phyloP scores from a whole-genome alignment of 2,329 filamentous ascomycete genomes.

The Xylaria polymorpha region DNA sequence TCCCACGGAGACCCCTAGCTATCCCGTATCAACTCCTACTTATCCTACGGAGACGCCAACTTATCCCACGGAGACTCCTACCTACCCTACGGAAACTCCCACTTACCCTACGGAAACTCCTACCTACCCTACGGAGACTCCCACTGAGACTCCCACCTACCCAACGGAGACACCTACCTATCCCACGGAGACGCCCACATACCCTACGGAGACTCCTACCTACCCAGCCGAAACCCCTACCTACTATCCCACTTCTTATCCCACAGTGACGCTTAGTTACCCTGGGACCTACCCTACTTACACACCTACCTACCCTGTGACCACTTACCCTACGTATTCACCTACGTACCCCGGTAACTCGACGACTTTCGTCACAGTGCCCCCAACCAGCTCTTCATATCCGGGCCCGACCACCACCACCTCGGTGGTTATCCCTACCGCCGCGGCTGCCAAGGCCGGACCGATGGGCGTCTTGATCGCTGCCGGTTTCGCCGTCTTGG shows the following conservation, averaged over 20 bases:
- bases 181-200: slow-evolving; percentile 19
- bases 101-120: slow-evolving; percentile 11
- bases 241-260: slow-evolving; percentile 16
- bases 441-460: slow-evolving; percentile 30
- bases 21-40: slow-evolving; percentile 18
- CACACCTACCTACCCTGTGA: not conserved
- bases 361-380: slow-evolving; percentile 25
- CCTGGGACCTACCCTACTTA: slow-evolving; percentile 2
- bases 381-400: slow-evolving; percentile 8
- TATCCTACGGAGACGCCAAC: slow-evolving; percentile 54
- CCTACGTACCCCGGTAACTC: slow-evolving; percentile 12
- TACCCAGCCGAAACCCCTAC: slow-evolving; percentile 46
- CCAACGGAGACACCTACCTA: slow-evolving; percentile 9
- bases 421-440: slow-evolving; percentile 32
- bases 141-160: slow-evolving; percentile 12
- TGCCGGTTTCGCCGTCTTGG: slow-evolving; percentile 30
- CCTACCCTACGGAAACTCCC: slow-evolving; percentile 2
- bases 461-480: slow-evolving; percentile 31
- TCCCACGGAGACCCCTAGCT: slow-evolving; percentile 17
- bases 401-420: slow-evolving; percentile 21
- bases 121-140: slow-evolving; percentile 16
- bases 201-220: slow-evolving; percentile 54
- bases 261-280: slow-evolving; percentile 17
- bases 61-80: slow-evolving; percentile 45
- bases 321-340: slow-evolving; percentile 10